Percentiles rank a stretch among this genome's conserved stretches.
phyloP scores from a whole-genome alignment of 148 eudicot species.

The Drosera capensis region DNA sequence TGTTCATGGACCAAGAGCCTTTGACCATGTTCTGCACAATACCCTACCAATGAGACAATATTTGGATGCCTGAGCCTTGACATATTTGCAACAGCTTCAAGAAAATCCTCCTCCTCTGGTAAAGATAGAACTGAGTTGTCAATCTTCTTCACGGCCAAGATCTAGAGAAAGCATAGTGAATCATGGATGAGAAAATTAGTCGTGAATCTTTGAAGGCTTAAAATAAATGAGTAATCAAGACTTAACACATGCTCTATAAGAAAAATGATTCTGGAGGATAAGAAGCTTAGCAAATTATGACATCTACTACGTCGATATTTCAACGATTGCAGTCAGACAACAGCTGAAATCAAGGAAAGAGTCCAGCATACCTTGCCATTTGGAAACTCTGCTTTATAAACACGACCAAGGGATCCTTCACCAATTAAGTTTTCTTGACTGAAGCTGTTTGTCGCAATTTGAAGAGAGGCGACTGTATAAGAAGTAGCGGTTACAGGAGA shows the following conservation, averaged over 20 bases:
- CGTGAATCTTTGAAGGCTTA: neutral
- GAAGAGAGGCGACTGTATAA: slow-evolving; percentile 59
- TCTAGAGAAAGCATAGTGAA: slow-evolving; percentile 29
- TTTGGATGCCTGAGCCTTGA: slow-evolving; percentile 76
- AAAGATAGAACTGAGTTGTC: slow-evolving; percentile 47
- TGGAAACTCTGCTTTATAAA: slow-evolving; percentile 71
- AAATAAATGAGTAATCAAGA: no score
- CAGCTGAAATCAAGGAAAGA: neutral
- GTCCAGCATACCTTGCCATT: slow-evolving; percentile 46
- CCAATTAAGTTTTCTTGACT: slow-evolving; percentile 61
- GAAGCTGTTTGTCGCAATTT: slow-evolving; percentile 66
- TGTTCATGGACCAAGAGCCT: slow-evolving; percentile 72
- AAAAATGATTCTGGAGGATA: slow-evolving; percentile 1
- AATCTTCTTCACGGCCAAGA: slow-evolving; percentile 64
- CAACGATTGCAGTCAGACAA: neutral
- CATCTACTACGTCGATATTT: no score
- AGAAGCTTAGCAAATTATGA: neutral
- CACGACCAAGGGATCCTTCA: slow-evolving; percentile 94
- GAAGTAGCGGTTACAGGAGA: slow-evolving; percentile 79
- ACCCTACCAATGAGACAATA: slow-evolving; percentile 61
- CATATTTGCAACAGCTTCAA: slow-evolving; percentile 47
- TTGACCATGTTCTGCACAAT: slow-evolving; percentile 67
- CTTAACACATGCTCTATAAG: no score
- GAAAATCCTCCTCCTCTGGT: slow-evolving; percentile 67
- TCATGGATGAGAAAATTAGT: slow-evolving; percentile 1